Evolutionary conservation across 305 asterid species (phyloP).

Genomic region (Petunia hybrid): DNA sequence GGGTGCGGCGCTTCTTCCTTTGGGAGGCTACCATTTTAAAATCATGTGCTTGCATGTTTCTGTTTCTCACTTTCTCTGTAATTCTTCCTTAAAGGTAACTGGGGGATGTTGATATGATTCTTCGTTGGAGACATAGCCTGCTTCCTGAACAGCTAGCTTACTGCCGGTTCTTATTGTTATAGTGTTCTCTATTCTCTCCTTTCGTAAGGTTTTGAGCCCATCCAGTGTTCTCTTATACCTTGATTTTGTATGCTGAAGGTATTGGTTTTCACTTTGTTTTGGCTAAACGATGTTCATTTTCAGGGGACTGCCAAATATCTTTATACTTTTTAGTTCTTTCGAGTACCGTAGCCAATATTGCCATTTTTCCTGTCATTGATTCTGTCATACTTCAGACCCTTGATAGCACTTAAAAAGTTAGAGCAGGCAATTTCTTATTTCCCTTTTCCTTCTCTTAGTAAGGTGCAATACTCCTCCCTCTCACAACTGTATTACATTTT

Average conservation of each 20-base stretch:
- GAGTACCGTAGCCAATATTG: background rate
- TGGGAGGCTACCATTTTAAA: no score
- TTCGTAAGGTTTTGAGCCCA: background rate
- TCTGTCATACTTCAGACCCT: background rate
- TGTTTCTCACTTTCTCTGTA: no score
- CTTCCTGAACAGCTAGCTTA: background rate
- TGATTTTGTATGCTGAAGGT: slow-evolving; percentile 14
- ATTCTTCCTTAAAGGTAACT: no score
- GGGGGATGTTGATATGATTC: no score
- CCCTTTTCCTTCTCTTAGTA: background rate
- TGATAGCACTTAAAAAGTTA: background rate
- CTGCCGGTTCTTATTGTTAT: background rate
- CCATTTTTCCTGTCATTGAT: background rate
- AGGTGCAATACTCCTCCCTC: background rate
- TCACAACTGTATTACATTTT: background rate
- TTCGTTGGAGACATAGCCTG: background rate
- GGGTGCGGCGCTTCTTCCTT: no score
- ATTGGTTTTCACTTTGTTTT: background rate
- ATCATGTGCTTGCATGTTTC: no score
- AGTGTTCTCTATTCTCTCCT: background rate
- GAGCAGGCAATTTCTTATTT: background rate
- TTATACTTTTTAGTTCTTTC: background rate
- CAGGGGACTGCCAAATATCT: background rate
- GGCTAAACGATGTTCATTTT: background rate
- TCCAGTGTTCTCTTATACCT: background rate